Evolutionary conservation across 2,329 filamentous ascomycete genomes (phyloP).

Genomic region (Pestalotiopsis sp.): DNA sequence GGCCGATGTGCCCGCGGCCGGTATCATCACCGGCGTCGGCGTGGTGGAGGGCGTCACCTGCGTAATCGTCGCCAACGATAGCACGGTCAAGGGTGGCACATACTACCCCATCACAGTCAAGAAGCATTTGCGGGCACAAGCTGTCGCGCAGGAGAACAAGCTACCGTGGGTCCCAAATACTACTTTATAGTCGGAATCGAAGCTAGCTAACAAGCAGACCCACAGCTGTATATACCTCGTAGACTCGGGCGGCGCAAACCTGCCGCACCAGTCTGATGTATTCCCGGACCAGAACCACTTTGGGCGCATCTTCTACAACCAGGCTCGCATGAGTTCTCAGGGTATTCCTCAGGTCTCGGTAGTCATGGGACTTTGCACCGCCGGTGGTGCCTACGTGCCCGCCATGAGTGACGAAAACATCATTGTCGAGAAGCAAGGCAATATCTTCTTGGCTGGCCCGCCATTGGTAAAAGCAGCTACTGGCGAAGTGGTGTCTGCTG

Average conservation of each 20-base stretch:
- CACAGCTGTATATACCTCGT: slow-evolving; percentile 87
- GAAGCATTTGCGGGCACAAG: slow-evolving; percentile 92
- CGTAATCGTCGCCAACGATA: slow-evolving; percentile 93
- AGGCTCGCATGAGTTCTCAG: slow-evolving; percentile 86
- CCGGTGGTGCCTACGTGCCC: slow-evolving; percentile 92
- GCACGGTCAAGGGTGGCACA: slow-evolving; percentile 94
- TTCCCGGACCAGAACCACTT: slow-evolving; percentile 96
- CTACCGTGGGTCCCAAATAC: slow-evolving; percentile 53
- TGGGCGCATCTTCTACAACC: slow-evolving; percentile 97
- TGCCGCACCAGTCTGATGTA: slow-evolving; percentile 93
- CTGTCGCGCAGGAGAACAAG: slow-evolving; percentile 86
- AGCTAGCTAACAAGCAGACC: slow-evolving; percentile 3
- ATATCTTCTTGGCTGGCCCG: slow-evolving; percentile 94
- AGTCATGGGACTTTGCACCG: slow-evolving; percentile 97
- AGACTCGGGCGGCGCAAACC: slow-evolving; percentile 91
- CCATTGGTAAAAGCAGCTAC: slow-evolving; percentile 96
- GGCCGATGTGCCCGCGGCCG: slow-evolving; percentile 85
- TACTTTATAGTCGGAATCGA: background rate
- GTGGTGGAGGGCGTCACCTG: slow-evolving; percentile 89
- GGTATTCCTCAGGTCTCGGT: slow-evolving; percentile 93
- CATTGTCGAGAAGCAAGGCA: slow-evolving; percentile 93
- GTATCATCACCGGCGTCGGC: slow-evolving; percentile 91
- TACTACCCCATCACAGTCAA: slow-evolving; percentile 98
- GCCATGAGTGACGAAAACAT: slow-evolving; percentile 98
- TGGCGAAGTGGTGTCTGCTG: slow-evolving; percentile 86